These are phyloP conservation scores for Arabidopsis suecica DNA, from an alignment of 345 rosid species.

Conservation along the genomic window DNA sequence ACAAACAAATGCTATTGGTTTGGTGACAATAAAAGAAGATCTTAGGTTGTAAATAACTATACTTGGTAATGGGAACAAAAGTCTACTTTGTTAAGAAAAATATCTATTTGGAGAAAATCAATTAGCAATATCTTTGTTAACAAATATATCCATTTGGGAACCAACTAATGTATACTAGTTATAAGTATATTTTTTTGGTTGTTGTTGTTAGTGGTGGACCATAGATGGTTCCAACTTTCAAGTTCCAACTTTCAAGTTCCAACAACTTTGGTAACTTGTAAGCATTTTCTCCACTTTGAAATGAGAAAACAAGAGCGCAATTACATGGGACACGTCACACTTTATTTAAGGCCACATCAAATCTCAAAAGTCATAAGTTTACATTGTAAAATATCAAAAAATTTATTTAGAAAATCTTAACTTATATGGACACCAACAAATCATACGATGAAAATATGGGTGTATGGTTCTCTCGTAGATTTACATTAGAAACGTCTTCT, in stretches of 20 bases:
- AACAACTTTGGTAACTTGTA: conserved; percentile 27
- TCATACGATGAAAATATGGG: not conserved
- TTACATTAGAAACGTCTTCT: not conserved
- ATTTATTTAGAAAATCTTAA: not conserved
- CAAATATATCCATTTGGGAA: too few species aligned
- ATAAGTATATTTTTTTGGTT: not conserved
- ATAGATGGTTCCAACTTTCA: conserved; percentile 28
- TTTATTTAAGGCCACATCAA: conserved; percentile 21
- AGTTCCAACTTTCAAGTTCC: conserved; percentile 39
- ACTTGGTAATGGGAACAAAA: conserved; percentile 25
- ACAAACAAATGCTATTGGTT: conserved; percentile 10
- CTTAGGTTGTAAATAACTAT: conserved; percentile 7
- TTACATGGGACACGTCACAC: conserved; percentile 15
- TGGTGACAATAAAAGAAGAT: conserved; percentile 10
- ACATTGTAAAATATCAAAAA: not conserved
- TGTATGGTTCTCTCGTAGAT: not conserved
- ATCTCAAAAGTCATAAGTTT: conserved; percentile 22
- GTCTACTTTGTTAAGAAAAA: conserved; percentile 28
- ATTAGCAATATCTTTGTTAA: conserved; percentile 4
- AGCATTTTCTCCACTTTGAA: conserved; percentile 27
- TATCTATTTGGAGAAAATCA: conserved; percentile 22
- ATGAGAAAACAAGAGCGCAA: conserved; percentile 9
- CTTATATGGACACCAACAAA: not conserved
- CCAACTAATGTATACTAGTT: too few species aligned
- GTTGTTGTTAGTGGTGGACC: conserved; percentile 46